A percentile compares a stretch with the other conserved stretches of the same genome.
Evolutionary conservation across 139 green algal genomes (phyloP).

Genomic region (Chlamydomonas urium): DNA sequence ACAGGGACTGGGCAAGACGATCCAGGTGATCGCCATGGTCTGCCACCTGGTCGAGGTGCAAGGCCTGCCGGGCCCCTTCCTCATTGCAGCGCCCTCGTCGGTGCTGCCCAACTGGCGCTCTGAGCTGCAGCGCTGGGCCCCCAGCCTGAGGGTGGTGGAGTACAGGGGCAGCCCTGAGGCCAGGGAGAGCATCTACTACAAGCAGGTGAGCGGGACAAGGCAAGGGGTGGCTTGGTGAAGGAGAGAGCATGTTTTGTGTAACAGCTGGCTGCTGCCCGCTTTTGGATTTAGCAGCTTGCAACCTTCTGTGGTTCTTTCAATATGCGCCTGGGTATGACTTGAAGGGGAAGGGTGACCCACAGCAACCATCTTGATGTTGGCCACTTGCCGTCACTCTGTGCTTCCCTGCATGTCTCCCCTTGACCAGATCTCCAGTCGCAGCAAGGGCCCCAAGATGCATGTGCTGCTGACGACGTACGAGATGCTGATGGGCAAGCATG

Average conservation of each 20-base stretch:
- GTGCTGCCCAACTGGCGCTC: conserved; percentile 97
- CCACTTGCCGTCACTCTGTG: no score
- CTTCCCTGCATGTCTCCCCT: no score
- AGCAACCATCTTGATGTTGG: no score
- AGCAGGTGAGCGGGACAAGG: not conserved
- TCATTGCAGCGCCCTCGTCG: conserved; percentile 98
- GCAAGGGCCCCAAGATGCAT: conserved; percentile 77
- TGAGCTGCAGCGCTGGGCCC: conserved; percentile 90
- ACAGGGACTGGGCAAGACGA: conserved; percentile 80
- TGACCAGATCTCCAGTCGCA: not conserved
- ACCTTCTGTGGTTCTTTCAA: no score
- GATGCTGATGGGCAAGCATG: conserved; percentile 85
- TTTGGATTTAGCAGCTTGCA: no score
- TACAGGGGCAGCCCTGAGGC: conserved; percentile 37
- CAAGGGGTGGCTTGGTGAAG: no score
- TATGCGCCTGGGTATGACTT: no score
- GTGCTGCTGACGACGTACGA: conserved; percentile 98
- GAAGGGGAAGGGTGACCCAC: no score
- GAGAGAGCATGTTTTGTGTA: no score
- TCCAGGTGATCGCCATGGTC: conserved; percentile 94
- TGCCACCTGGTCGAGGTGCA: conserved; percentile 86
- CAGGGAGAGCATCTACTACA: not conserved
- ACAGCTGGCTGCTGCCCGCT: no score
- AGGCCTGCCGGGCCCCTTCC: conserved; percentile 67
- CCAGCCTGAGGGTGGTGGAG: conserved; percentile 47